Base-by-base conservation (phyloP, 768 basidiomycete species). In the Artomyces pyxidatus region DNA sequence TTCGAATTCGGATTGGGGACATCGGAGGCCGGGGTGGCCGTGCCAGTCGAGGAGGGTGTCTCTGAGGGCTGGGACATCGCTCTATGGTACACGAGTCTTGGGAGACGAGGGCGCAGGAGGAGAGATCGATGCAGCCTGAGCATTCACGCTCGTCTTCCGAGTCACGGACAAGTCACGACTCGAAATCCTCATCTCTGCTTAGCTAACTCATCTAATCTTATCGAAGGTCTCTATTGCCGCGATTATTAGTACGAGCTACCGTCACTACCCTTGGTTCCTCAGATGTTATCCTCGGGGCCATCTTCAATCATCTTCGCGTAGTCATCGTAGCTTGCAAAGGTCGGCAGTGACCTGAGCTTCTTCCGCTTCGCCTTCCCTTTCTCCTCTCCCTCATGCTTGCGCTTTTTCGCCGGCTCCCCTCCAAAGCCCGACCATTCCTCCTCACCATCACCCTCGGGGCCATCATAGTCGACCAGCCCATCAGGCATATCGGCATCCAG, bases 241-340 rank as follows among this genome's bases (percentile, higher is more conserved):
- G n/a, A n/a, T n/a, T n/a, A n/a, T n/a, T n/a, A n/a, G n/a, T n/a
- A n/a, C n/a, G n/a, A n/a, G n/a, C n/a, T n/a, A n/a, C n/a, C n/a
- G n/a, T n/a, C n/a, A n/a, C n/a, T n/a, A n/a, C n/a, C n/a, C n/a
- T n/a, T n/a, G n/a, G n/a, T n/a, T n/a, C n/a, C n/a, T 35, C 32
- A 82, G 26, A 84, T 71, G 64, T 81, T 69, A 56, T 86, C 83
- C 65, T 86, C 84, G 11, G 79, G 75, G 9, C 70, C 80, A 49
- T 85, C 83, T 62, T 91, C 89, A 49, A 91, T 92, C 78, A 91
- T 73, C 67, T 71, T 81, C 39, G 82, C 84, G 56, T 89, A 92
- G 49, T 90, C 88, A 50, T 92, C 89, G 58, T 90, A 90, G 59
- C 79, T 87, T 10, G 88, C 89, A 61, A 92, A 92, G 29, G 84